Conservation (phyloP, 2,329 filamentous ascomycete genomes). For the Botryosphaeria dothidea region DNA sequence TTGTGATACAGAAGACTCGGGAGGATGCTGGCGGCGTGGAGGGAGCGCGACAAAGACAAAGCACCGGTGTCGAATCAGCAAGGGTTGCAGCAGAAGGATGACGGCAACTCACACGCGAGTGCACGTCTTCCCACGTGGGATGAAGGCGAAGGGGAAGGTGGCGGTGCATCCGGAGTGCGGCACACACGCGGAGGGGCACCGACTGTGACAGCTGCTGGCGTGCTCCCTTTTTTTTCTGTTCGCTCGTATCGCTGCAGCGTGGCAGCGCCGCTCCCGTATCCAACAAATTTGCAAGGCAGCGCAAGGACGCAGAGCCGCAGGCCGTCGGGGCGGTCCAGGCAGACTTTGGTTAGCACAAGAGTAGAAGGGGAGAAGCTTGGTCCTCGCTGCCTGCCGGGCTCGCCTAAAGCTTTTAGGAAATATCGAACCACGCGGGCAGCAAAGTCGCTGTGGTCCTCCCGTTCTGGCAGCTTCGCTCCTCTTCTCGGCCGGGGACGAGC, state of each 20-base stretch:
- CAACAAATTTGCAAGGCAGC: neutral
- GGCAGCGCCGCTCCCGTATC: neutral
- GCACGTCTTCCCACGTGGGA: too few relatives aligned
- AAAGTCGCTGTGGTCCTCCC: neutral
- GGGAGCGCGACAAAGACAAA: too few relatives aligned
- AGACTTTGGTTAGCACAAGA: neutral
- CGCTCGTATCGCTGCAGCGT: neutral
- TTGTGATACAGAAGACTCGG: neutral
- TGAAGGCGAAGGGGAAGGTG: neutral
- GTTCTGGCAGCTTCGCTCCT: neutral
- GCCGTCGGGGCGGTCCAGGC: neutral
- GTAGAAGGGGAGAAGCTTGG: neutral
- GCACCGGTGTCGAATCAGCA: too few relatives aligned
- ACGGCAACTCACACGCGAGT: too few relatives aligned
- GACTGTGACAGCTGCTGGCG: neutral
- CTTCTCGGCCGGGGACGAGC: too few relatives aligned
- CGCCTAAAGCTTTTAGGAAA: neutral
- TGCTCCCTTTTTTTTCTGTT: neutral
- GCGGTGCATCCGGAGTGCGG: neutral
- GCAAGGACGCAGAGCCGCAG: neutral
- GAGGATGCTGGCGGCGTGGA: too few relatives aligned
- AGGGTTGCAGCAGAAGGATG: too few relatives aligned
- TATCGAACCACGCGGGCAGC: neutral
- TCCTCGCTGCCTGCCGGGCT: neutral
- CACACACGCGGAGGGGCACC: neutral